Evolutionary conservation across 768 basidiomycete genomes (phyloP).

Genomic region (Lactarius hengduanensis): DNA sequence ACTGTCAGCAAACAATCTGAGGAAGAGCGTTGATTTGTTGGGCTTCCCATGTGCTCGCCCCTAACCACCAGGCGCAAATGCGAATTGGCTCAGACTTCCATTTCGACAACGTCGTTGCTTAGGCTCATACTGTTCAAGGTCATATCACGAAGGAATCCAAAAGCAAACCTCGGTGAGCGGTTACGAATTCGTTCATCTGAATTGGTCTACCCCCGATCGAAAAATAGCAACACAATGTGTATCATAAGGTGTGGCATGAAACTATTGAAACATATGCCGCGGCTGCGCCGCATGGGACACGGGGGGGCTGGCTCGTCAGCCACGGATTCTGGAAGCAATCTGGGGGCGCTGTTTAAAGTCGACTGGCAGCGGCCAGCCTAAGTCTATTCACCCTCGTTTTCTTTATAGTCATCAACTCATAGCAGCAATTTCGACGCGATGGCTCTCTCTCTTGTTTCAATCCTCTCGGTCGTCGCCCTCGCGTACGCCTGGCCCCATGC

Average conservation of each 20-base stretch:
- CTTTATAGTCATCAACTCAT: not conserved
- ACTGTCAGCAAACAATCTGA: no score
- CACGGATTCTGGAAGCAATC: not conserved
- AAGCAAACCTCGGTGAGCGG: not conserved
- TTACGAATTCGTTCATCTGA: no score
- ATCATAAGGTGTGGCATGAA: not conserved
- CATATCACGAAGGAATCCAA: not conserved
- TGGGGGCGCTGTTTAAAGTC: not conserved
- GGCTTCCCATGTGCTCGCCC: no score
- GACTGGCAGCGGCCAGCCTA: not conserved
- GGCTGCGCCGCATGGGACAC: not conserved
- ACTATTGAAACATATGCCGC: not conserved
- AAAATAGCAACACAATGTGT: not conserved
- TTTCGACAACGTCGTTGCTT: not conserved
- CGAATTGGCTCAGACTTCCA: not conserved
- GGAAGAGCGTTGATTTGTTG: no score
- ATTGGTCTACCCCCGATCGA: not conserved
- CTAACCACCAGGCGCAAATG: not conserved
- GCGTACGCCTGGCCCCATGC: not conserved
- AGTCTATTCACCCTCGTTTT: not conserved
- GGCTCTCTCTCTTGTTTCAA: not conserved
- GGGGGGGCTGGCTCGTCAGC: not conserved
- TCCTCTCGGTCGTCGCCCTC: conserved; percentile 1
- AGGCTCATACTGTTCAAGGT: no score
- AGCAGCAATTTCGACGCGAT: not conserved